Evolutionary conservation across 2,329 filamentous ascomycete genomes (phyloP), one percentile per base, ranked within the genome.

Genomic region (Gnomoniopsis smithogilvyi): DNA sequence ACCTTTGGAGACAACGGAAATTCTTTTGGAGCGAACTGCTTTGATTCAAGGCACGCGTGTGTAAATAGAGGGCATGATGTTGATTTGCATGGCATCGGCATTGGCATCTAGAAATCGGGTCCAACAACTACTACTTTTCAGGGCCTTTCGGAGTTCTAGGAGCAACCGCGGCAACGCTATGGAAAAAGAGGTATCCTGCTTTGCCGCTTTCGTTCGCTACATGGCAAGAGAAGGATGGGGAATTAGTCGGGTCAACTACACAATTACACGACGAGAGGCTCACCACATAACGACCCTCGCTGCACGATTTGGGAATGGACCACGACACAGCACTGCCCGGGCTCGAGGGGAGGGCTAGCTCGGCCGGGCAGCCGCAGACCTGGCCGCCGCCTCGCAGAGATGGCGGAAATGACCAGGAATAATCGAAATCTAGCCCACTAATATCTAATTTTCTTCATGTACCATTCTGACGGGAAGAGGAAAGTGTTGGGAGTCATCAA

Each of bases 11-110:
- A 58, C 51, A 30, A 60, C 30, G 49, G 49, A 59, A 48, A 62
- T 60, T 60, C 47, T 55, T 58, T 62, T 55, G 41, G 48, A 47
- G 54, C 61, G 54, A 50, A 52, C 64, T 67, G 70, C 67, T 72
- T 71, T 67, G 62, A 19, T 19, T 45, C 41, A 65, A 69, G 69
- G 71, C 63, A 63, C 62, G 45, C 45, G 66, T 72, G 70, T 78
- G 75, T 79, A 78, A 73, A 79, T 79, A 79, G 65, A 68, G 72
- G 70, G 72, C 72, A 75, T 76, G 72, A 76, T 76, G 74, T 78
- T 78, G 74, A 76, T 76, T 76, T 76, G 74, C 70, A 76, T 75
- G 73, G 76, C 74, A 78, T 76, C 67, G 74, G 74, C 73, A 77
- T 76, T 75, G 71, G 73, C 73, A 76, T 76, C 71, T 78, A 78